phyloP scores from a whole-genome alignment of 2,329 filamentous ascomycete species.

The Mariannaea elegans region DNA sequence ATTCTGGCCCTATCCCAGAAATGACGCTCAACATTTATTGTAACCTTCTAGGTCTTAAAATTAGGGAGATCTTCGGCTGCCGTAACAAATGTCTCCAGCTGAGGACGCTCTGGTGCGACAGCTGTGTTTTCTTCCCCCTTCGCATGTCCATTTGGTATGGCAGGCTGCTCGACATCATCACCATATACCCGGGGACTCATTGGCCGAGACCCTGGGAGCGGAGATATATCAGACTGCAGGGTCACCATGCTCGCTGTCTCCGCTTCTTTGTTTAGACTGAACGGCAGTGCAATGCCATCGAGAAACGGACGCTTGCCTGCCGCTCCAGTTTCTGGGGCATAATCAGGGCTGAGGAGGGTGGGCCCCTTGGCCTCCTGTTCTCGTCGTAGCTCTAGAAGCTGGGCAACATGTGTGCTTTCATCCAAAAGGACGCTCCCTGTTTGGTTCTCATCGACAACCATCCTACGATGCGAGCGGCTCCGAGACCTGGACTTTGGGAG shows the following conservation, averaged over 20 bases:
- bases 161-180: conserved; percentile 2
- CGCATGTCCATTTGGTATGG: conserved; percentile 9
- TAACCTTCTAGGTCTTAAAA: conserved; percentile 31
- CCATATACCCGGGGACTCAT: conserved; percentile 40
- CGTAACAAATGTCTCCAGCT: conserved; percentile 64
- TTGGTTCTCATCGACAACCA: conserved; percentile 63
- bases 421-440: conserved; percentile 46
- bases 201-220: conserved; percentile 43
- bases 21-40: conserved; percentile 22
- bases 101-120: conserved; percentile 44
- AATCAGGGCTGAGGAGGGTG: conserved; percentile 54
- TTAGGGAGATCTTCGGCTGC: conserved; percentile 56
- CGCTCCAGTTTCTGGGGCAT: conserved; percentile 57
- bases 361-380: conserved; percentile 50
- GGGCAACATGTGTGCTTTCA: conserved; percentile 54
- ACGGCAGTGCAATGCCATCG: conserved; percentile 76
- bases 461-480: conserved; percentile 54
- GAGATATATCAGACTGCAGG: conserved; percentile 55
- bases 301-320: conserved; percentile 72
- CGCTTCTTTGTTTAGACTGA: conserved; percentile 71
- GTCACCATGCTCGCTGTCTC: conserved; percentile 78
- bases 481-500: conserved; percentile 39
- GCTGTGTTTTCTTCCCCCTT: conserved; percentile 16
- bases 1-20: conserved; percentile 26
- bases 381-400: conserved; percentile 54